Percentiles rank a stretch among this genome's conserved stretches.
Conservation (phyloP, 495 filamentous ascomycete species). For the Aspergillus hancockii region DNA sequence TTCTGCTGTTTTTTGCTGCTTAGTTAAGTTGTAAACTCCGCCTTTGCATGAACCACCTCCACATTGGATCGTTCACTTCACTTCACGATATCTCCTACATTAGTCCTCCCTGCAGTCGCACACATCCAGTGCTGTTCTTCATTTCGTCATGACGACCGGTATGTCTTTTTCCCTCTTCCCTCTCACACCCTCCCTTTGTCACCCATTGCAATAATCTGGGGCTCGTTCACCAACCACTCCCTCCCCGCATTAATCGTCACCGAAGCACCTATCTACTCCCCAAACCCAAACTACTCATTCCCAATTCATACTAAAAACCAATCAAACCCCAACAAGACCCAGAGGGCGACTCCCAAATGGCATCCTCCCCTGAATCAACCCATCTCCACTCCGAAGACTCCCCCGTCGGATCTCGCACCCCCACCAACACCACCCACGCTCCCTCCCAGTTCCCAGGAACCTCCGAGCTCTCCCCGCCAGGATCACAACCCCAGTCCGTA, state of each 20-base stretch:
- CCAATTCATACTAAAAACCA: slow-evolving; percentile 5
- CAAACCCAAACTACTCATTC: background rate
- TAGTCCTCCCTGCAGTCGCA: too few relatives aligned
- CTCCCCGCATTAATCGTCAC: slow-evolving; percentile 9
- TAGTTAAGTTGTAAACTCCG: slow-evolving; percentile 15
- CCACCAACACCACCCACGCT: slow-evolving; percentile 29
- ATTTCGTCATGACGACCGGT: slow-evolving; percentile 12
- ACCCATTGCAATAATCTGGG: background rate
- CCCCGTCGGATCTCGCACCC: slow-evolving; percentile 36
- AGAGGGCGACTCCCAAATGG: slow-evolving; percentile 62
- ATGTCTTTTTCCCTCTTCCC: slow-evolving; percentile 5
- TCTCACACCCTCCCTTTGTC: background rate
- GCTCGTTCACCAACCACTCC: slow-evolving; percentile 1
- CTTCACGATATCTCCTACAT: too few relatives aligned
- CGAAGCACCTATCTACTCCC: background rate
- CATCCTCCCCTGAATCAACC: slow-evolving; percentile 49
- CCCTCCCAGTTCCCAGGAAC: slow-evolving; percentile 21
- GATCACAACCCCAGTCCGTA: slow-evolving; percentile 45
- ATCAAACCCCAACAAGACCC: slow-evolving; percentile 39
- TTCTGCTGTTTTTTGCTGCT: slow-evolving; percentile 14
- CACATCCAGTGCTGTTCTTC: too few relatives aligned
- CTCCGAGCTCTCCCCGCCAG: slow-evolving; percentile 56
- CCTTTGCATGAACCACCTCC: too few relatives aligned
- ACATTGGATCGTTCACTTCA: background rate
- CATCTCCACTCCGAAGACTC: slow-evolving; percentile 34